phyloP scores from a whole-genome alignment of 306 rosid species.

The Lathyrus tuberosus region DNA sequence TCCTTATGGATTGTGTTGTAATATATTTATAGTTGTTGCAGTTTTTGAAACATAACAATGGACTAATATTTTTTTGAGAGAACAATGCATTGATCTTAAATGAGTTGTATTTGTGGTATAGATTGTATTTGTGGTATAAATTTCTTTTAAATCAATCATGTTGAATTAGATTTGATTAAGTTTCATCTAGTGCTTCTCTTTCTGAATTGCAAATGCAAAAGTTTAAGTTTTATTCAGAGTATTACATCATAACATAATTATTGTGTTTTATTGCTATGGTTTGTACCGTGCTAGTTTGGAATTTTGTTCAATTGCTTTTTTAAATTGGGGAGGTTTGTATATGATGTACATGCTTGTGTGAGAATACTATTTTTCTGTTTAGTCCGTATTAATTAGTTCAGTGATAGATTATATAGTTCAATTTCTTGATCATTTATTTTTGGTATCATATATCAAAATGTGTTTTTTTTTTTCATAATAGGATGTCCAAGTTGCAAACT shows the following conservation, averaged over 20 bases:
- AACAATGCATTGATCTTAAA: not conserved
- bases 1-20: conserved; percentile 30
- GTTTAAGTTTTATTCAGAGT: not conserved
- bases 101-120: conserved; percentile 3
- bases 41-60: conserved; percentile 13
- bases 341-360: conserved; percentile 18
- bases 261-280: conserved; percentile 21
- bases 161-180: conserved; percentile 7
- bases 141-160: conserved; percentile 20
- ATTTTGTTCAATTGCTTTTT: conserved; percentile 22
- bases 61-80: not conserved
- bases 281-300: conserved; percentile 23
- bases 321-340: conserved; percentile 18
- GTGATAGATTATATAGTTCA: conserved; percentile 16
- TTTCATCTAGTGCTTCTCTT: not conserved
- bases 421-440: conserved; percentile 25
- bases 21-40: conserved; percentile 29
- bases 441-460: conserved; percentile 25
- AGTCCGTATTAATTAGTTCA: not conserved
- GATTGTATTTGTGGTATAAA: conserved; percentile 5
- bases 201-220: conserved; percentile 28
- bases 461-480: conserved; percentile 36
- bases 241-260: conserved; percentile 12
- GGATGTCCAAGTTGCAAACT: conserved; percentile 70
- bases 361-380: conserved; percentile 1